Conservation (phyloP, 257 asterid species). For the Knoxia roxburghii region DNA sequence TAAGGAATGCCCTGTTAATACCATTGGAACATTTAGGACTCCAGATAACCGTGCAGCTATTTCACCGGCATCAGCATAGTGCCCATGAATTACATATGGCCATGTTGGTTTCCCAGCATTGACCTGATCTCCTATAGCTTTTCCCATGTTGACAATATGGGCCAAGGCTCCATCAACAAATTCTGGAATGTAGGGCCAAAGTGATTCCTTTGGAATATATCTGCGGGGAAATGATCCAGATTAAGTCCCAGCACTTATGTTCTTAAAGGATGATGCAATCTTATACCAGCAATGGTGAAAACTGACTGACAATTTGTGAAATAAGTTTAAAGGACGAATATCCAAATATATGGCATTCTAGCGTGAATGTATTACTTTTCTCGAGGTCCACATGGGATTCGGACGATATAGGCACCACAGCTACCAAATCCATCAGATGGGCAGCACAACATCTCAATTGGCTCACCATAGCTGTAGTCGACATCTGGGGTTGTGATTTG, state of each 20-base stretch:
- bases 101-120: conserved; percentile 46
- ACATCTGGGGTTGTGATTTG: conserved; percentile 56
- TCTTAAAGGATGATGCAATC: background rate
- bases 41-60: conserved; percentile 54
- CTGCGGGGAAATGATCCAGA: conserved; percentile 18
- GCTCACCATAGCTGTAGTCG: conserved; percentile 54
- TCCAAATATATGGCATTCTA: background rate
- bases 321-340: background rate
- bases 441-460: conserved; percentile 64
- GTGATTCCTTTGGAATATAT: conserved; percentile 47
- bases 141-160: conserved; percentile 55
- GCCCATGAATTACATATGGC: conserved; percentile 70
- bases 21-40: conserved; percentile 57
- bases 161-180: conserved; percentile 54
- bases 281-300: background rate
- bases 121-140: conserved; percentile 50
- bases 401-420: conserved; percentile 59
- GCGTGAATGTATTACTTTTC: conserved; percentile 31
- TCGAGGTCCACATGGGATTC: conserved; percentile 60
- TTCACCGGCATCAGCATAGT: conserved; percentile 67
- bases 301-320: background rate
- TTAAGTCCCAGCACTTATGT: background rate
- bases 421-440: conserved; percentile 50
- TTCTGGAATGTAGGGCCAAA: conserved; percentile 60
- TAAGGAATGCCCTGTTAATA: conserved; percentile 57